These are phyloP conservation scores for Thelonectria discophora DNA, from an alignment of 2,329 filamentous ascomycete genomes.

Conservation along the genomic window DNA sequence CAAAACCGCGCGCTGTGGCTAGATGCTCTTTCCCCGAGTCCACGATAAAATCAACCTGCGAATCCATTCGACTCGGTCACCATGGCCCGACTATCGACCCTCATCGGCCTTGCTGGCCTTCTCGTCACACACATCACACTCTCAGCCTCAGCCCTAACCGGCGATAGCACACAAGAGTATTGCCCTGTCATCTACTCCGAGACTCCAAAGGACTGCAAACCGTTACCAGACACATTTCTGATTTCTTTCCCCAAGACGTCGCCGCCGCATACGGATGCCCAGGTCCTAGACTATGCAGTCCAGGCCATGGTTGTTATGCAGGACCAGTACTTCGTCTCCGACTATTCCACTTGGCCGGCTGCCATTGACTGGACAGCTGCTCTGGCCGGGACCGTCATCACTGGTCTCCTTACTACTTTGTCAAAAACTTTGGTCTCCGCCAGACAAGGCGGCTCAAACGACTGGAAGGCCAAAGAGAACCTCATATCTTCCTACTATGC, in stretches of 20 bases:
- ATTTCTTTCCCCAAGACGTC: conserved; percentile 25
- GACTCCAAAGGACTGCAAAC: conserved; percentile 29
- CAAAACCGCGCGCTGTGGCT: conserved; percentile 16
- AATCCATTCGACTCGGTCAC: not conserved
- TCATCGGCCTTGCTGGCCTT: conserved; percentile 25
- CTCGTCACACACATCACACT: conserved; percentile 14
- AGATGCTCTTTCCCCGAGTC: conserved; percentile 1
- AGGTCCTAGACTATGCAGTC: conserved; percentile 60
- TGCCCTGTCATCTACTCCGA: conserved; percentile 38
- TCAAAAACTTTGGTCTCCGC: conserved; percentile 63
- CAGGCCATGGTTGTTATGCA: conserved; percentile 80
- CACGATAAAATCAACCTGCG: not conserved
- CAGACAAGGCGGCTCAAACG: conserved; percentile 46
- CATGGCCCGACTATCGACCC: conserved; percentile 31
- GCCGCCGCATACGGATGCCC: conserved; percentile 27
- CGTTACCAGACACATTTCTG: conserved; percentile 36
- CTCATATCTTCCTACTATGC: conserved; percentile 85
- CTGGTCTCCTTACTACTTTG: conserved; percentile 76
- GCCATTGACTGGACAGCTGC: conserved; percentile 95
- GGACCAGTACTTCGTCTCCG: conserved; percentile 76
- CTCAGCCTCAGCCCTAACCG: conserved; percentile 32
- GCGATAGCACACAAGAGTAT: conserved; percentile 25
- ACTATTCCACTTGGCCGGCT: conserved; percentile 82
- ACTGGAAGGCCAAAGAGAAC: conserved; percentile 71
- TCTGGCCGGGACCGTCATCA: conserved; percentile 81